Percentiles rank a stretch among this genome's conserved stretches.
Conservation (phyloP, 768 basidiomycete species). For the Hericium rajendrae region DNA sequence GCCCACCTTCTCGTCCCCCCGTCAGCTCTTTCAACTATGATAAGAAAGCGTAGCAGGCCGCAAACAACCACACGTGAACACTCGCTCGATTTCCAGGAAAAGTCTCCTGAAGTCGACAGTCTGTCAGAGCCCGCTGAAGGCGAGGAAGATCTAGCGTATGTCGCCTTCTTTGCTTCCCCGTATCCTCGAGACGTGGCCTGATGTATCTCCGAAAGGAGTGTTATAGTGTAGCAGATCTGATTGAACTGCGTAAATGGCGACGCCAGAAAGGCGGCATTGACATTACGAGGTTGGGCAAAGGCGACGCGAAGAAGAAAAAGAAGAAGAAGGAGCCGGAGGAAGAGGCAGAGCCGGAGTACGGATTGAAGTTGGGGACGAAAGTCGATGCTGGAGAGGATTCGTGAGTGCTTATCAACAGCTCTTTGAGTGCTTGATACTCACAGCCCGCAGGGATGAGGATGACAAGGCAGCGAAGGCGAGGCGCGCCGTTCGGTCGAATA, state of each 20-base stretch:
- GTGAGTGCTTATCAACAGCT: conserved; percentile 27
- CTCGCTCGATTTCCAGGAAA: conserved; percentile 28
- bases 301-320: conserved; percentile 67
- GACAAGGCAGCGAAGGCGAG: conserved; percentile 65
- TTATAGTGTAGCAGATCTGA: conserved; percentile 66
- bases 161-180: conserved; percentile 6
- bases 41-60: conserved; percentile 69
- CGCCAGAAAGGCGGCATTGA: conserved; percentile 78
- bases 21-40: conserved; percentile 29
- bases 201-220: conserved; percentile 7
- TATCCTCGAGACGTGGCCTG: background rate
- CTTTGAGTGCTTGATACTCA: too few relatives aligned
- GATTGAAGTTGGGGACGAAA: conserved; percentile 42
- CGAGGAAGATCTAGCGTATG: conserved; percentile 39
- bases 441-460: conserved; percentile 39
- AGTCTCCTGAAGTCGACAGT: conserved; percentile 4
- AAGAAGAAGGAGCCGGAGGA: conserved; percentile 39
- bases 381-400: conserved; percentile 33
- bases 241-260: conserved; percentile 73
- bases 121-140: conserved; percentile 26
- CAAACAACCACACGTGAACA: conserved; percentile 45
- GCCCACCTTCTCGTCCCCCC: too few relatives aligned
- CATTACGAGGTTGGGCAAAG: conserved; percentile 71
- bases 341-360: conserved; percentile 37
- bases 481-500: conserved; percentile 70